phyloP scores from a whole-genome alignment of 805 yeast genomes.

The Suhomyces xylopsoci region DNA sequence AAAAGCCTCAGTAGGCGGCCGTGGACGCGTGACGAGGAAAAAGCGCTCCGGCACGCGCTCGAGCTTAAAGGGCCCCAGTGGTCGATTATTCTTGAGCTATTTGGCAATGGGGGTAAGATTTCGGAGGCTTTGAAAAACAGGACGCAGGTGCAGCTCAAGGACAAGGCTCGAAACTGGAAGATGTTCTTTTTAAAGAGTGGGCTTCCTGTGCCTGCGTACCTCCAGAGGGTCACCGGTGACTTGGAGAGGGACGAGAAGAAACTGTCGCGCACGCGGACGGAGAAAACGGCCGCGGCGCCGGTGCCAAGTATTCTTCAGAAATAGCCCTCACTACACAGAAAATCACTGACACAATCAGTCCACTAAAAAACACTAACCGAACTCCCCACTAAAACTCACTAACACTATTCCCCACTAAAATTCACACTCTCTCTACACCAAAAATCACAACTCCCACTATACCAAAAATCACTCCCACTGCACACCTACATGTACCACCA shows the following conservation, averaged over 20 bases:
- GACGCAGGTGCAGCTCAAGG: slow-evolving; percentile 89
- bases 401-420: too few species aligned
- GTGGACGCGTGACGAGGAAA: slow-evolving; percentile 90
- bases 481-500: too few species aligned
- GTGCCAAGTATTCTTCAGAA: slow-evolving; percentile 23
- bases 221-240: slow-evolving; percentile 86
- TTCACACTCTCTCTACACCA: too few species aligned
- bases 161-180: slow-evolving; percentile 95
- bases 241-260: slow-evolving; percentile 52
- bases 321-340: background rate
- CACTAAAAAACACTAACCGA: too few species aligned
- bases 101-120: slow-evolving; percentile 89
- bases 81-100: slow-evolving; percentile 85
- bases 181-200: slow-evolving; percentile 77
- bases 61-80: slow-evolving; percentile 88
- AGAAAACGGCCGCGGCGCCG: slow-evolving; percentile 41
- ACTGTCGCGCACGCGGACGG: slow-evolving; percentile 27
- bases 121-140: slow-evolving; percentile 83
- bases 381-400: too few species aligned
- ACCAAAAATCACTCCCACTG: too few species aligned
- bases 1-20: slow-evolving; percentile 50
- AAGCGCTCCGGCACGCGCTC: slow-evolving; percentile 75
- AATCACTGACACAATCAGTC: background rate
- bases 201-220: slow-evolving; percentile 73
- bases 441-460: too few species aligned